Evolutionary conservation across 345 rosid species (phyloP).

Genomic region (Heritiera fomes): DNA sequence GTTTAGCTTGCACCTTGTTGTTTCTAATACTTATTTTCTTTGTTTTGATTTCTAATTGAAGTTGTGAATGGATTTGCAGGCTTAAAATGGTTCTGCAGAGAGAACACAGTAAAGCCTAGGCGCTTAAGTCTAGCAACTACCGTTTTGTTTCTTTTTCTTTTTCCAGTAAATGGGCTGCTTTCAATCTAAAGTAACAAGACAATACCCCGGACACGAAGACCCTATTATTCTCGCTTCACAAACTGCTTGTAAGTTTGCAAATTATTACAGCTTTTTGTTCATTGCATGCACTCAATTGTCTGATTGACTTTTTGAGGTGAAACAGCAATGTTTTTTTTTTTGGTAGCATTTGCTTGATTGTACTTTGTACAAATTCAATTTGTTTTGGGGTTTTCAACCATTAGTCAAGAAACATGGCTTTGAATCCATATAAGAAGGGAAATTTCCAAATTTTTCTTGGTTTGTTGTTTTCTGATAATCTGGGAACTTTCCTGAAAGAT

Average conservation of each 20-base stretch:
- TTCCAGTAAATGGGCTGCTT: slow-evolving; percentile 91
- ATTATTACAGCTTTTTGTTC: neutral
- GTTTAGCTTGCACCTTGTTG: neutral
- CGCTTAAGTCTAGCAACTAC: slow-evolving; percentile 23
- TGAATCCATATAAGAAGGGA: neutral
- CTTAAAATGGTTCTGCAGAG: slow-evolving; percentile 28
- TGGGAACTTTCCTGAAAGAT: neutral
- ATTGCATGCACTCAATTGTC: neutral
- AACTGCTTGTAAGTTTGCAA: slow-evolving; percentile 76
- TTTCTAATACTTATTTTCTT: neutral
- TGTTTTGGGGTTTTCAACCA: neutral
- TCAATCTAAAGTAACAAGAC: slow-evolving; percentile 64
- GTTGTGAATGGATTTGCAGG: slow-evolving; percentile 22
- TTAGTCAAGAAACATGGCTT: neutral
- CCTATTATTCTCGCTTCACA: slow-evolving; percentile 84
- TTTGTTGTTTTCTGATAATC: neutral
- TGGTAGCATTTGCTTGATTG: no score
- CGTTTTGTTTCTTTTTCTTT: slow-evolving; percentile 3
- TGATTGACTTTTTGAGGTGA: neutral
- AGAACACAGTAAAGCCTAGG: slow-evolving; percentile 30
- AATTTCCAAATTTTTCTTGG: neutral
- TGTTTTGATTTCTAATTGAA: neutral
- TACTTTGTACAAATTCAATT: no score
- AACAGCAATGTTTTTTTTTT: neutral
- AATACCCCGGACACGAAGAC: slow-evolving; percentile 83